Evolutionary conservation across 345 rosid genomes (phyloP).

Genomic region (Boechera retrofracta): DNA sequence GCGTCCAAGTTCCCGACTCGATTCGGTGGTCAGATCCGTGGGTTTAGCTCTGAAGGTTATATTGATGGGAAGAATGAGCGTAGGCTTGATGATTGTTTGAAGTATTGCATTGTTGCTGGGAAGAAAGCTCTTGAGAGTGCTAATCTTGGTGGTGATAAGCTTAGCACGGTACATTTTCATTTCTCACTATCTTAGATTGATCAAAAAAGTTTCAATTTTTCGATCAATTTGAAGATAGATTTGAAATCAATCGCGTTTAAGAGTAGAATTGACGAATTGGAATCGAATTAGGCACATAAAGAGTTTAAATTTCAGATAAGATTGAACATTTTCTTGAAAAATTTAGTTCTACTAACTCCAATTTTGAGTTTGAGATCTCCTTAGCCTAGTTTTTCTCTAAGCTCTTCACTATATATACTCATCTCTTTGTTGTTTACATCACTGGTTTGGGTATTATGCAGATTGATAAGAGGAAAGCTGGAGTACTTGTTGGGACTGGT

Average conservation of each 20-base stretch:
- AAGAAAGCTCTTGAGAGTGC: slow-evolving; percentile 94
- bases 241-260: not conserved
- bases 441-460: slow-evolving; percentile 43
- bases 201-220: slow-evolving; percentile 2
- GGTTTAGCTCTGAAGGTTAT: slow-evolving; percentile 77
- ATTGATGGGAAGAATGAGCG: slow-evolving; percentile 97
- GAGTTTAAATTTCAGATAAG: not conserved
- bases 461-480: slow-evolving; percentile 82
- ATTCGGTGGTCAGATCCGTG: slow-evolving; percentile 98
- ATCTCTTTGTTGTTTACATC: not conserved
- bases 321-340: not conserved
- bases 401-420: no score
- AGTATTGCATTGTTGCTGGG: slow-evolving; percentile 98
- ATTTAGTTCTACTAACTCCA: not conserved
- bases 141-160: slow-evolving; percentile 80
- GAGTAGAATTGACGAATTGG: not conserved
- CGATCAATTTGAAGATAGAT: not conserved
- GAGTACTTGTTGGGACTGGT: slow-evolving; percentile 98
- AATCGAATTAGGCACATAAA: not conserved
- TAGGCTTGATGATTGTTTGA: slow-evolving; percentile 92
- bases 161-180: slow-evolving; percentile 58
- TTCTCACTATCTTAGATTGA: not conserved
- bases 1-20: slow-evolving; percentile 95
- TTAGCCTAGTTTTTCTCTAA: no score
- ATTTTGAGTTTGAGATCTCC: not conserved